Percentiles rank a stretch among this genome's conserved stretches.
These are phyloP conservation scores for Lecanosticta acicola DNA, from an alignment of 2,329 filamentous ascomycete genomes.

Conservation along the genomic window DNA sequence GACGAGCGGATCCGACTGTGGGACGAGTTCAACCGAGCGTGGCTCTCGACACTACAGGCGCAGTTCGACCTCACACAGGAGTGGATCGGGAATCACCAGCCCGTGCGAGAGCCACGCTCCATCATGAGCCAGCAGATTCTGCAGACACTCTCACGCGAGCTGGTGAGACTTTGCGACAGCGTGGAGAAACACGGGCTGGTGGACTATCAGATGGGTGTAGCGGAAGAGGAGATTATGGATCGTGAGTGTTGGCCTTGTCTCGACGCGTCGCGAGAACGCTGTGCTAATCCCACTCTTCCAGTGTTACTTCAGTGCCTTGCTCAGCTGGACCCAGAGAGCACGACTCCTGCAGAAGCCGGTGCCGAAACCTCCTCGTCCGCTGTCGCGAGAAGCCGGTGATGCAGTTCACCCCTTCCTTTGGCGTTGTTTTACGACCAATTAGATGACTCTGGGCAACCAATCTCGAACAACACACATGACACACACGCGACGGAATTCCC, in stretches of 20 bases:
- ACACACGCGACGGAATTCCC: neutral
- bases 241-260: slow-evolving; percentile 51
- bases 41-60: slow-evolving; percentile 75
- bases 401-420: too few relatives aligned
- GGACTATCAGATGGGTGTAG: slow-evolving; percentile 95
- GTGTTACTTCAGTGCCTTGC: slow-evolving; percentile 21
- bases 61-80: slow-evolving; percentile 69
- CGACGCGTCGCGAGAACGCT: neutral
- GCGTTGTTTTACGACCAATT: neutral
- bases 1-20: slow-evolving; percentile 75
- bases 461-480: neutral
- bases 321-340: slow-evolving; percentile 19
- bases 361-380: slow-evolving; percentile 16
- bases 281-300: slow-evolving; percentile 12
- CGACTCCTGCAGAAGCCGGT: slow-evolving; percentile 10
- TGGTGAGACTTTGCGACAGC: slow-evolving; percentile 76
- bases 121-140: slow-evolving; percentile 65
- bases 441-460: slow-evolving; percentile 4
- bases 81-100: slow-evolving; percentile 54
- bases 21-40: slow-evolving; percentile 91
- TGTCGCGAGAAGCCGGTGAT: slow-evolving; percentile 16
- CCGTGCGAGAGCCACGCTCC: slow-evolving; percentile 52
- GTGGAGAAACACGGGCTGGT: slow-evolving; percentile 90
- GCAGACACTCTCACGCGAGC: slow-evolving; percentile 72
- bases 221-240: slow-evolving; percentile 84